These are phyloP conservation scores for Pleurotus pulmonarius DNA, from an alignment of 768 basidiomycete genomes.

Conservation along the genomic window DNA sequence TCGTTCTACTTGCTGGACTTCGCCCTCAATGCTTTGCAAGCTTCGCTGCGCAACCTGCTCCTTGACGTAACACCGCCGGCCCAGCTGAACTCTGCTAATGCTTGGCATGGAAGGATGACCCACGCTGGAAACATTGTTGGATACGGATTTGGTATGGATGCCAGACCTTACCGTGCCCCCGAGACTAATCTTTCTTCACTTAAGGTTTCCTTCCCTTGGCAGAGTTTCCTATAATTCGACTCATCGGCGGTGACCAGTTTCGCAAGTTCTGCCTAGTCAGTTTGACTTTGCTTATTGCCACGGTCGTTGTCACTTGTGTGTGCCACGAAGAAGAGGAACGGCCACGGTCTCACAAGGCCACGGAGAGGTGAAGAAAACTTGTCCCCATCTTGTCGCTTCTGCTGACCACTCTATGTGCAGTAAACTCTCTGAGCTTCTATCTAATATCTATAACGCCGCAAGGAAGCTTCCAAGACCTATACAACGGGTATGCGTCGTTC, in stretches of 20 bases:
- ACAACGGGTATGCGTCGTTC: constrained; percentile 86
- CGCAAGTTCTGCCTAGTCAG: constrained; percentile 92
- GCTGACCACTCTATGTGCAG: constrained; percentile 28
- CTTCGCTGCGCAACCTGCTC: constrained; percentile 88
- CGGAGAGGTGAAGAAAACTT: constrained; percentile 32
- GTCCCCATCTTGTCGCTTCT: neutral
- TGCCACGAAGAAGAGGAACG: constrained; percentile 79
- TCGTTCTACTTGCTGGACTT: constrained; percentile 96
- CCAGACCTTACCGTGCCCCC: neutral
- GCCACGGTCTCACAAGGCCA: constrained; percentile 32
- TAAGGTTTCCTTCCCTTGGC: constrained; percentile 87
- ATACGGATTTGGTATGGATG: constrained; percentile 74
- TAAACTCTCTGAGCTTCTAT: constrained; percentile 66
- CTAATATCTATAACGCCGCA: constrained; percentile 74
- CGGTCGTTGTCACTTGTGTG: constrained; percentile 87
- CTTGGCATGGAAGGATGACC: constrained; percentile 96
- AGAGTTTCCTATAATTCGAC: constrained; percentile 67
- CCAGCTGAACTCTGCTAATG: constrained; percentile 92
- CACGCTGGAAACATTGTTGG: constrained; percentile 97
- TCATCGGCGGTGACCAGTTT: constrained; percentile 91
- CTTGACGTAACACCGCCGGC: constrained; percentile 86
- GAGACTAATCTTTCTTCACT: neutral
- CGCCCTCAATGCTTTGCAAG: constrained; percentile 93
- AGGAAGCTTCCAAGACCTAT: constrained; percentile 79
- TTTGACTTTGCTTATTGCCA: constrained; percentile 70